Conservation (phyloP, 768 basidiomycete genomes). For the Gymnopilus junonius region DNA sequence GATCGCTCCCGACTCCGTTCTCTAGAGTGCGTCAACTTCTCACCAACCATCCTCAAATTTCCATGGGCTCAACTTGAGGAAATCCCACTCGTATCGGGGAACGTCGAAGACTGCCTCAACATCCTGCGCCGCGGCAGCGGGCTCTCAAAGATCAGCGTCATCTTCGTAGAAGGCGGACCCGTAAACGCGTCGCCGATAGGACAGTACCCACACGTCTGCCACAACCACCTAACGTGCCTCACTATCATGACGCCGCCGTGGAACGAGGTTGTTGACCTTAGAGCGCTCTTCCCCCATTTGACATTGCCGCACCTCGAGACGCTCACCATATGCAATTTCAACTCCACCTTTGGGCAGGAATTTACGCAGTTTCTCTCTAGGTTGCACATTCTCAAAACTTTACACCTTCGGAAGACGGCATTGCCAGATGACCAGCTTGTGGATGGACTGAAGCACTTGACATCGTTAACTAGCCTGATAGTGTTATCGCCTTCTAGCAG, state of each 20-base stretch:
- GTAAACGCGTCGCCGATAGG: constrained; percentile 12
- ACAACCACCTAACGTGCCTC: constrained; percentile 36
- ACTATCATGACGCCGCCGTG: constrained; percentile 41
- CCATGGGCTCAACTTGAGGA: constrained; percentile 37
- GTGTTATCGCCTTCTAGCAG: constrained; percentile 31
- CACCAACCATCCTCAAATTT: constrained; percentile 35
- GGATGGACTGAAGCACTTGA: constrained; percentile 34
- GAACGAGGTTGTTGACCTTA: constrained; percentile 39
- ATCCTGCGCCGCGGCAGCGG: constrained; percentile 31
- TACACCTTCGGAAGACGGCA: constrained; percentile 44
- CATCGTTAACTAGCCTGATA: constrained; percentile 37
- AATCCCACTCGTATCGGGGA: constrained; percentile 36
- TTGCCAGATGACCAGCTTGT: constrained; percentile 38
- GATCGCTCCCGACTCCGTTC: constrained; percentile 31
- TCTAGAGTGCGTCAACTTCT: constrained; percentile 39
- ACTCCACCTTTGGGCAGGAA: constrained; percentile 34
- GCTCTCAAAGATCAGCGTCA: constrained; percentile 31
- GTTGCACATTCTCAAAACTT: constrained; percentile 33
- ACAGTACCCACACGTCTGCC: constrained; percentile 27
- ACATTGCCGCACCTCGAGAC: constrained; percentile 38
- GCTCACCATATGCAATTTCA: constrained; percentile 44
- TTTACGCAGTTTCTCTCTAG: constrained; percentile 39
- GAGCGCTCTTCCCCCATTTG: constrained; percentile 39
- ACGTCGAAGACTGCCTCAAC: constrained; percentile 34
- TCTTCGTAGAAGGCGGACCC: constrained; percentile 31